Conservation (phyloP, 2,329 filamentous ascomycete species). For the Westerdykella aurantiaca region DNA sequence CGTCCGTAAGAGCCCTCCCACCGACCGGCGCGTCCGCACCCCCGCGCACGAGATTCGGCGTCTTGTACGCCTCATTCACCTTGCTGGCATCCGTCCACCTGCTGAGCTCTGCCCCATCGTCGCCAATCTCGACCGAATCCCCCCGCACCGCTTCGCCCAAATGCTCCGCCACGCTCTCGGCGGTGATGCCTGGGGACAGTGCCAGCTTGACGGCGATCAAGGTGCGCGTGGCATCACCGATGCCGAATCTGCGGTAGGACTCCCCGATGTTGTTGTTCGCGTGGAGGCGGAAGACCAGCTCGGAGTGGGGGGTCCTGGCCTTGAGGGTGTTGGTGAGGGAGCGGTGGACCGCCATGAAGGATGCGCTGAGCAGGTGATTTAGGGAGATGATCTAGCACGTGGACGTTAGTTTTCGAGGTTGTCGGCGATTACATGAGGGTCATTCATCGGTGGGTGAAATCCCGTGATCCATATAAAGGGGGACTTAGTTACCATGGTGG, state of each 20-base stretch:
- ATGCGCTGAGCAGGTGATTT: conserved; percentile 66
- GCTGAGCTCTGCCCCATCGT: conserved; percentile 47
- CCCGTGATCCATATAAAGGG: too few relatives aligned
- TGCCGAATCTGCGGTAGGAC: conserved; percentile 82
- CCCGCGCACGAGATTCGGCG: conserved; percentile 55
- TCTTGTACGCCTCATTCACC: conserved; percentile 81
- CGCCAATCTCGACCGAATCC: conserved; percentile 15
- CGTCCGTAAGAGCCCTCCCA: conserved; percentile 45
- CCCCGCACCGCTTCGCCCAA: conserved; percentile 23
- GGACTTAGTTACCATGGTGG: conserved; percentile 71
- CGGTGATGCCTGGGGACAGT: conserved; percentile 12
- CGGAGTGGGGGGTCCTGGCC: conserved; percentile 82
- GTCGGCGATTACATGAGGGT: background rate
- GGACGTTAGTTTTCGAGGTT: background rate
- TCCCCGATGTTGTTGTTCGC: conserved; percentile 88
- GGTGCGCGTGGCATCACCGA: conserved; percentile 62
- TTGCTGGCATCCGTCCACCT: conserved; percentile 45
- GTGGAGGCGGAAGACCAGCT: conserved; percentile 75
- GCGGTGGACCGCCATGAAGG: conserved; percentile 70
- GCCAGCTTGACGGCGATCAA: conserved; percentile 80
- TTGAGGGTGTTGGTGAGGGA: conserved; percentile 58
- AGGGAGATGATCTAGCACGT: conserved; percentile 60
- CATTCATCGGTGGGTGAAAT: conserved; percentile 4
- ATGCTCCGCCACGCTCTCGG: conserved; percentile 23
- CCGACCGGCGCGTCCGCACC: conserved; percentile 12